phyloP scores from a whole-genome alignment of 257 asterid species.

The Anisodus tanguticus region DNA sequence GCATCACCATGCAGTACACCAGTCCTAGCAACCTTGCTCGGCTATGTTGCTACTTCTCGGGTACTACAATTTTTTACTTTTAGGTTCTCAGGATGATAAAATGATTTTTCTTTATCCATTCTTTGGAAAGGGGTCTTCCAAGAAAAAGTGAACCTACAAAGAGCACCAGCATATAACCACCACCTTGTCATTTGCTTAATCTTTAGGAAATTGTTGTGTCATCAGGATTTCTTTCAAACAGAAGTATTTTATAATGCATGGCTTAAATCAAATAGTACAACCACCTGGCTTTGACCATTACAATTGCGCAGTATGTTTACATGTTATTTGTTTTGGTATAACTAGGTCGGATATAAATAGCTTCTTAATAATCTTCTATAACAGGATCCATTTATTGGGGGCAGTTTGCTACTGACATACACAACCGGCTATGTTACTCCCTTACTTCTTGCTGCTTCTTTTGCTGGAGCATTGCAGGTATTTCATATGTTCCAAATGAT shows the following conservation, averaged over 20 bases:
- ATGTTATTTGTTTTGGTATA: not conserved
- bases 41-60: conserved; percentile 90
- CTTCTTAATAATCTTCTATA: conserved; percentile 25
- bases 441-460: conserved; percentile 95
- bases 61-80: conserved; percentile 44
- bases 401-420: conserved; percentile 84
- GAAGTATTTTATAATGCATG: not conserved
- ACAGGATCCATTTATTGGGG: conserved; percentile 87
- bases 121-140: conserved; percentile 9
- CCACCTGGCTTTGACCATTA: conserved; percentile 3
- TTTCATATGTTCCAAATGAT: not conserved
- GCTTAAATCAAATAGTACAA: not conserved
- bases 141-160: not conserved
- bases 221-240: not conserved
- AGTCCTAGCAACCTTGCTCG: conserved; percentile 88
- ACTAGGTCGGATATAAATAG: not conserved
- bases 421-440: conserved; percentile 96
- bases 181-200: not conserved
- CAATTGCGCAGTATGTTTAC: not conserved
- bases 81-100: not conserved
- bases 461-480: conserved; percentile 98
- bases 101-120: not conserved
- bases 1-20: conserved; percentile 98
- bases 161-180: not conserved
- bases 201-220: not conserved